phyloP scores from a whole-genome alignment of 306 rosid genomes.

The Geum urbanum region DNA sequence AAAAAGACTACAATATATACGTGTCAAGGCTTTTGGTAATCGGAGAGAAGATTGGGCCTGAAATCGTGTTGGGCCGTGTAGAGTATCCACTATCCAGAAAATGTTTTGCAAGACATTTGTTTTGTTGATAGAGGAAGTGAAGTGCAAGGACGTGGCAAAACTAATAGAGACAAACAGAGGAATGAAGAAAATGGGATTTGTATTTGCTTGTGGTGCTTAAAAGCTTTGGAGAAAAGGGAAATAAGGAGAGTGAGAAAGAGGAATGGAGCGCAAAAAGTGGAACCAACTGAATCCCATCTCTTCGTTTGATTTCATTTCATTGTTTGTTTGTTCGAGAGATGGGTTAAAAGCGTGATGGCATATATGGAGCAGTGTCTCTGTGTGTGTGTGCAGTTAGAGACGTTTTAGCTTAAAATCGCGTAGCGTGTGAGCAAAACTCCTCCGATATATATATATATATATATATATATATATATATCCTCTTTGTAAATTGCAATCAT shows the following conservation, averaged over 20 bases:
- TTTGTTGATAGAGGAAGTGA: not conserved
- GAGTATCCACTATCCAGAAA: too few species aligned
- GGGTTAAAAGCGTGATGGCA: slow-evolving; percentile 30
- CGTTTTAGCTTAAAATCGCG: slow-evolving; percentile 46
- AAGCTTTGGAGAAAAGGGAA: slow-evolving; percentile 34
- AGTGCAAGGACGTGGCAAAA: slow-evolving; percentile 20
- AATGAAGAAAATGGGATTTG: slow-evolving; percentile 9
- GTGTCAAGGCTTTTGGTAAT: not conserved
- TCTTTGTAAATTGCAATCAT: slow-evolving; percentile 17
- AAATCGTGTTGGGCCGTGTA: too few species aligned
- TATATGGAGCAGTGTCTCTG: slow-evolving; percentile 13
- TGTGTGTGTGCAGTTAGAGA: slow-evolving; percentile 33
- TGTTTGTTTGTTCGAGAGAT: slow-evolving; percentile 13
- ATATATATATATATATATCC: too few species aligned
- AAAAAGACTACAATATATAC: too few species aligned
- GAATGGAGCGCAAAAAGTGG: slow-evolving; percentile 47
- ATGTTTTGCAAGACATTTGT: too few species aligned
- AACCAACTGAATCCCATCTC: slow-evolving; percentile 35
- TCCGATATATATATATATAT: not conserved
- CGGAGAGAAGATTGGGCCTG: too few species aligned
- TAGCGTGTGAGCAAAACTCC: slow-evolving; percentile 54
- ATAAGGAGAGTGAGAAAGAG: slow-evolving; percentile 4
- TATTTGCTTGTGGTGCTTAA: slow-evolving; percentile 28
- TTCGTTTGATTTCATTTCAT: slow-evolving; percentile 42
- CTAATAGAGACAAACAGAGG: slow-evolving; percentile 13